Evolutionary conservation across 495 filamentous ascomycete genomes (phyloP).

Genomic region (Beverwykella pulmonaria): DNA sequence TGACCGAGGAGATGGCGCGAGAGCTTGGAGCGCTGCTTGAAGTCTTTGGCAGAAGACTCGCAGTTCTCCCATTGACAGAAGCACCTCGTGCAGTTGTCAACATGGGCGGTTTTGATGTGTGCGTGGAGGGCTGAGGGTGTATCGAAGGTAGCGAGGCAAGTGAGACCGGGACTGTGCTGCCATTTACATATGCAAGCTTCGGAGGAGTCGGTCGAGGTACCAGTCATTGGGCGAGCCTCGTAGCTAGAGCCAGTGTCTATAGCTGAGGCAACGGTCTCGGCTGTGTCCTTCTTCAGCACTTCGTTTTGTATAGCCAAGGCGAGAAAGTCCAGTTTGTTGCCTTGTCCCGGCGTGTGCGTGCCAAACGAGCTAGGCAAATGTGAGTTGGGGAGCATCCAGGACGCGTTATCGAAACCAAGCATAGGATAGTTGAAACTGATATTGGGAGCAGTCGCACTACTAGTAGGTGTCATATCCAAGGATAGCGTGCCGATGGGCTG

Average conservation of each 20-base stretch:
- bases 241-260: neutral
- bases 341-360: neutral
- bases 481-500: neutral
- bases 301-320: conserved; percentile 9
- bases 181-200: conserved; percentile 28
- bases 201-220: neutral
- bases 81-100: conserved; percentile 27
- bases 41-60: conserved; percentile 27
- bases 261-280: neutral
- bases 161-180: conserved; percentile 13
- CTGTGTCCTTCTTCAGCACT: neutral
- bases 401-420: conserved; percentile 6
- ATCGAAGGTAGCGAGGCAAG: conserved; percentile 21
- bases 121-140: conserved; percentile 31
- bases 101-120: conserved; percentile 34
- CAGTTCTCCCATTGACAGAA: conserved; percentile 36
- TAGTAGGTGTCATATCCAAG: neutral
- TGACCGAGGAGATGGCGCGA: conserved; percentile 33
- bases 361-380: neutral
- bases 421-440: neutral
- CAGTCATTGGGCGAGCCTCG: neutral
- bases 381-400: conserved; percentile 18
- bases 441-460: neutral
- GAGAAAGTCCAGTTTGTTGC: conserved; percentile 5
- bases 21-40: conserved; percentile 38